Base-by-base conservation (phyloP, 352 stramenopile species). In the Thraustochytrium sp. region DNA sequence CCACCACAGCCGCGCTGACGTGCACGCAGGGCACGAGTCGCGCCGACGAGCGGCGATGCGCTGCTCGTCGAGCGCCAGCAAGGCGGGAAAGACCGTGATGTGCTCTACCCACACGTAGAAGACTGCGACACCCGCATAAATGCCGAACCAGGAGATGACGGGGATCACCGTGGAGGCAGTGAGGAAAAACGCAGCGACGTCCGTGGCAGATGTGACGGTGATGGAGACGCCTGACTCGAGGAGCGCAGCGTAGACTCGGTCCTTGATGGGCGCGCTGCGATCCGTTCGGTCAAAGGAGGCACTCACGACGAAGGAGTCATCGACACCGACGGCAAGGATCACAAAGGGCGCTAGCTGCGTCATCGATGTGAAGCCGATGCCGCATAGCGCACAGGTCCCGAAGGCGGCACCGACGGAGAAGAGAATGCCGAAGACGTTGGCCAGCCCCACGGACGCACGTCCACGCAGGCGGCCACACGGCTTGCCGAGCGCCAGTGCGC, bases 311-410 rank as follows among this genome's bases (percentile, higher is more conserved):
- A 76, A 85, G 13, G 78, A 40, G 48, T 88, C 84, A 38, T 88
- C 86, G 18, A 88, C 59, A 0, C 86, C 86, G 31, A 88, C 85
- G 26, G 77, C 86, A 5, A 88, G 53, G 5, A 88, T 82, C 21
- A 88, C 84, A 59, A 88, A 88, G 18, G 85, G 85, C 1, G 88
- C 56, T 26, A 88, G 74, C 44, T 85, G 82, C 21, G 63, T 46
- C 21, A 88, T 56, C 31, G 80, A 80, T 11, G 85, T 87, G 82
- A 88, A 88, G 48, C 74, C 80, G 53, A 88, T 54, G 40, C 85
- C 84, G 72, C 26, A 18, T 11, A 29, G 8, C 23, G 72, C 48
- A 40, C 3, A 4, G 9, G 85, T 18, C 5, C 82, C 82, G 44
- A 74, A 85, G 26, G 51, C 82, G 9, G 38, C 82, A 5, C 26